Base-by-base conservation (phyloP, 345 rosid species). In the Fremontodendron californicum region DNA sequence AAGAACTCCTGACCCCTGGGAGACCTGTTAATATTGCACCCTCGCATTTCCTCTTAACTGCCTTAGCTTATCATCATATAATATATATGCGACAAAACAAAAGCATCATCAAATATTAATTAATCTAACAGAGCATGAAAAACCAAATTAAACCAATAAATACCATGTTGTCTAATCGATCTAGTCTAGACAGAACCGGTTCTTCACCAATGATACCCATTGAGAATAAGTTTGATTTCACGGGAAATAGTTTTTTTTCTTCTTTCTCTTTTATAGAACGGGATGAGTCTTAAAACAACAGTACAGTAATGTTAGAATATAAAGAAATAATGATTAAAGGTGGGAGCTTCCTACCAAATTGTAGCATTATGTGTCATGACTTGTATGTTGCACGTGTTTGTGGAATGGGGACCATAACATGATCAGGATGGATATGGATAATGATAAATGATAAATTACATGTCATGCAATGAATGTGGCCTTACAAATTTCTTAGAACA, bases 121-220 rank as follows among this genome's bases (percentile, higher is more conserved):
- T 57, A n/a, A 54, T 21, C 27, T 54, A n/a, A 54, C 11, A 23
- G 21, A 54, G 60, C n/a, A 21, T 23, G 62, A 11, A 23, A 21
- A 57, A 23, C 29, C 31, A 31, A 12, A 31, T 16, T n/a, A n/a
- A n/a, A n/a, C n/a, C 18, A 61, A 15, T 2, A 6, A 58, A 27
- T 74, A 87, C 89, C 90, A 85, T 52, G 82, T 78, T 80, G 76
- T 90, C 94, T 58, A 87, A 46, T 68, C 89, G 88, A 80, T 87
- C 88, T 27, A 89, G 72, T 66, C 89, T 75, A 5, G 84, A 80
- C 69, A 89, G 80, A 52, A 87, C 82, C 1, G 94, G 92, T 67
- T 87, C 88, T 73, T 82, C 88, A 1, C 46, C 13, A 4, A 62
- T 37, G 15, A 68, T 35, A 0, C 78, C 86, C 91, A 86, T 88